A percentile compares a stretch with the other conserved stretches of the same genome.
Evolutionary conservation across 2,329 filamentous ascomycete genomes (phyloP).

Genomic region (Xylariaceae sp.): DNA sequence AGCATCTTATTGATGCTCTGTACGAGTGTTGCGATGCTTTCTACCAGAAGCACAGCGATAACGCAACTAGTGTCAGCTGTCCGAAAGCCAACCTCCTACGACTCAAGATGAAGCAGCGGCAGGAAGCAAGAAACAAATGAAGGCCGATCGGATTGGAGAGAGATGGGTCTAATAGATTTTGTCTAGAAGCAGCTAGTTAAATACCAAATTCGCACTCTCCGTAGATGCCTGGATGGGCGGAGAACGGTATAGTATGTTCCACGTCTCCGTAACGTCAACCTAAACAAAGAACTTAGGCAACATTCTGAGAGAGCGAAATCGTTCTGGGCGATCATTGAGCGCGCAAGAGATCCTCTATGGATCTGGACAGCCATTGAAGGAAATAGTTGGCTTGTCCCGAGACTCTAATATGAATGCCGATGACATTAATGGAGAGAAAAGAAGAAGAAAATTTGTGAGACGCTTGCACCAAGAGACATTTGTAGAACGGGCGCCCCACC

Average conservation of each 20-base stretch:
- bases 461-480: conserved; percentile 21
- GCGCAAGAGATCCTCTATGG: conserved; percentile 80
- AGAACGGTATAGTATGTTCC: conserved; percentile 37
- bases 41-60: conserved; percentile 77
- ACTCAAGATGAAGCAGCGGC: conserved; percentile 82
- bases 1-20: conserved; percentile 75
- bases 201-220: not conserved
- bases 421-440: conserved; percentile 71
- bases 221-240: not conserved
- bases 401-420: conserved; percentile 98
- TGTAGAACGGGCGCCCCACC: not conserved
- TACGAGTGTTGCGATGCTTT: conserved; percentile 94
- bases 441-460: conserved; percentile 39
- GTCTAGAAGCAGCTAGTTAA: not conserved
- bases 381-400: conserved; percentile 74
- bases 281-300: conserved; percentile 59
- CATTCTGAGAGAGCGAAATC: conserved; percentile 71
- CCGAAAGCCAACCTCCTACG: conserved; percentile 79
- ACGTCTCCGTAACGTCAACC: conserved; percentile 46
- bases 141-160: not conserved
- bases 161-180: not conserved
- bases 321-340: conserved; percentile 97
- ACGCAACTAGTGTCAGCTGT: conserved; percentile 78
- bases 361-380: conserved; percentile 91
- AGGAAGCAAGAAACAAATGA: conserved; percentile 38